Evolutionary conservation across 176 grass and related monocot genomes (phyloP), one percentile per base, ranked within the genome.

Genomic region (Zea luxurians): DNA sequence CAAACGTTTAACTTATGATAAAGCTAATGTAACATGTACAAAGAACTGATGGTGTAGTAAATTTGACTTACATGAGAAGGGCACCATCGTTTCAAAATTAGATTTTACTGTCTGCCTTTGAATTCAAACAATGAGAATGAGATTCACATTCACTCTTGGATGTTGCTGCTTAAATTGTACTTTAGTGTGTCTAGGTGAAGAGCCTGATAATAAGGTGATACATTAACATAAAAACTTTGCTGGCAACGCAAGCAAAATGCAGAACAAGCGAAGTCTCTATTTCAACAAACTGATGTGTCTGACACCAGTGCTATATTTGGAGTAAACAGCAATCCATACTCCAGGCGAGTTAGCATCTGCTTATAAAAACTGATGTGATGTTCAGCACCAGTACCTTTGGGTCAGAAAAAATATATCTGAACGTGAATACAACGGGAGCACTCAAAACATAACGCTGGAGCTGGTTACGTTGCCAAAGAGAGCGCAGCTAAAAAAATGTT

Each of bases 271-370:
- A 55, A 36, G 64, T 68, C 36, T 41, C 0, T 69, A 76, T 36
- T 66, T 58, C 44, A 81, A 80, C 58, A 70, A 81, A 65, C 64
- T 65, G 72, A 69, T 71, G 68, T 80, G 41, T 74, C 18, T 18
- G 49, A 48, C 50, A 66, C 41, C 66, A 66, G 77, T 81, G 66
- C 10, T 45, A 17, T 17, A n/a, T 80, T 65, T 72, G 17, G 77
- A 66, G 77, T 81, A 60, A 88, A 77, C 65, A 11, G 34, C 65
- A 77, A 89, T 60, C 71, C 78, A 71, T 48, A 71, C 27, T 71
- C 21, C 12, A 71, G 6, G 68, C 49, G 46, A 71, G 46, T 49
- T 71, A 8, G 10, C 3, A 50, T 37, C 6, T 16, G 3, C 10
- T 47, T 69, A 48, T 34, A 13, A 50, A 48, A 71, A 71, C 21